Evolutionary conservation across 805 yeast genomes (phyloP).

Genomic region (Saccharomycopsis oosterbeekiorum): DNA sequence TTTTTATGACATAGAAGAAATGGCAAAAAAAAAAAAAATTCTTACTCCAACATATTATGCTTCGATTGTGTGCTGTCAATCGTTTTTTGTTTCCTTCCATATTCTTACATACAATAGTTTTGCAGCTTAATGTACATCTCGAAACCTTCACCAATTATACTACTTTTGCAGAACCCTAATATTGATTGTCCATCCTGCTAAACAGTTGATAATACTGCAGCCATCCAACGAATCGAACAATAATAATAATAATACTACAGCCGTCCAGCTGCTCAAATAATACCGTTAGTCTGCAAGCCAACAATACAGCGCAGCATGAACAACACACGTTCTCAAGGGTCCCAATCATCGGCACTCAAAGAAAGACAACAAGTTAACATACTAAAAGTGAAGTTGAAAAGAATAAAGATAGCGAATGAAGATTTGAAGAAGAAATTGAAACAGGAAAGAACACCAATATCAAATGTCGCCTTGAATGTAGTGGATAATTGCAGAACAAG

Average conservation of each 20-base stretch:
- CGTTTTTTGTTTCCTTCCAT: no score
- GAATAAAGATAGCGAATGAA: neutral
- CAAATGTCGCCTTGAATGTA: slow-evolving; percentile 2
- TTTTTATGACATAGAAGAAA: neutral
- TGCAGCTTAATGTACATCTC: no score
- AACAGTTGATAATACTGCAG: no score
- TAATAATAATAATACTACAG: neutral
- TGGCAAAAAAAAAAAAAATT: neutral
- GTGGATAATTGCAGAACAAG: slow-evolving; percentile 1
- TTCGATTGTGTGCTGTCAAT: no score
- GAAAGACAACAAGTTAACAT: neutral
- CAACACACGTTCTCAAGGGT: neutral
- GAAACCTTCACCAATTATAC: no score
- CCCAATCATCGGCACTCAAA: neutral
- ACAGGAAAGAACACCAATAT: neutral
- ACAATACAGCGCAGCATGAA: no score
- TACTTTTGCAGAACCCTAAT: no score
- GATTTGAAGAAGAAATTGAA: slow-evolving; percentile 1
- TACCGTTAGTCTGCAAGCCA: no score
- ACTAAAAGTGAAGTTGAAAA: neutral
- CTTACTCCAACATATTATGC: no score
- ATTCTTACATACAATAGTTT: no score
- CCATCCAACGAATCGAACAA: no score
- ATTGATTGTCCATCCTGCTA: no score
- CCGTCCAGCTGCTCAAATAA: neutral